These are phyloP conservation scores for Boletellus sp. DNA, from an alignment of 1,284 basidiomycete species.

Conservation along the genomic window DNA sequence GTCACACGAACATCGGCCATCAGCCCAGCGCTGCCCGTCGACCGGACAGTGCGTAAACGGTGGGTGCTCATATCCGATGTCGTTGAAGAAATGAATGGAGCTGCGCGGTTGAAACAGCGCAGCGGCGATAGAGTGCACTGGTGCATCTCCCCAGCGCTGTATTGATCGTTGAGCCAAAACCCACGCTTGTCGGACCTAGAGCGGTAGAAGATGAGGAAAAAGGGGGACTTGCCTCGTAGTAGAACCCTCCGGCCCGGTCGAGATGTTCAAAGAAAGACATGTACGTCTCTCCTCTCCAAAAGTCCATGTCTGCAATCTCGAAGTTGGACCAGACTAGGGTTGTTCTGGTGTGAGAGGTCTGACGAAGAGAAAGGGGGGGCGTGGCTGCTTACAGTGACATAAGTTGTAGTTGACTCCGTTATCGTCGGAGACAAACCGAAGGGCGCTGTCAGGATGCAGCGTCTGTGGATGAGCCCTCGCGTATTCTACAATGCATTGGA, in stretches of 20 bases:
- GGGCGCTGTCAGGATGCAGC: constrained; percentile 62
- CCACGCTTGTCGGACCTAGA: not conserved
- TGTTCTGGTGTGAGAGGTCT: not conserved
- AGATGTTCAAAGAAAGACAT: constrained; percentile 75
- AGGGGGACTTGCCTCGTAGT: constrained; percentile 61
- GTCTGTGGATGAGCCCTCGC: constrained; percentile 55
- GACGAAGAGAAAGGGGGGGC: not conserved
- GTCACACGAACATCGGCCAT: constrained; percentile 49
- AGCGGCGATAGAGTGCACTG: constrained; percentile 80
- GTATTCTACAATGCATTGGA: constrained; percentile 50
- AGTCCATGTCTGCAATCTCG: constrained; percentile 81
- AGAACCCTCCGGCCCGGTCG: constrained; percentile 78
- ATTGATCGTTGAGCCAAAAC: constrained; percentile 5
- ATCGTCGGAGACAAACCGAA: constrained; percentile 73
- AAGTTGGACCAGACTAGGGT: constrained; percentile 76
- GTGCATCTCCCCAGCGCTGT: constrained; percentile 84
- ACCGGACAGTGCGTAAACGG: constrained; percentile 62
- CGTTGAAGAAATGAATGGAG: constrained; percentile 73
- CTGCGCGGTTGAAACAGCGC: constrained; percentile 66
- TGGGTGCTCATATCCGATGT: constrained; percentile 52
- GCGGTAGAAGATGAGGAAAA: not conserved
- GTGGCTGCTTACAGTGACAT: constrained; percentile 70
- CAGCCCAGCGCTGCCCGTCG: constrained; percentile 35
- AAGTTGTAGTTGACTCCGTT: constrained; percentile 67
- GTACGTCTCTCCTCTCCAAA: constrained; percentile 80